Evolutionary conservation across 2,329 filamentous ascomycete genomes (phyloP).

Genomic region (Corynespora cassiicola): DNA sequence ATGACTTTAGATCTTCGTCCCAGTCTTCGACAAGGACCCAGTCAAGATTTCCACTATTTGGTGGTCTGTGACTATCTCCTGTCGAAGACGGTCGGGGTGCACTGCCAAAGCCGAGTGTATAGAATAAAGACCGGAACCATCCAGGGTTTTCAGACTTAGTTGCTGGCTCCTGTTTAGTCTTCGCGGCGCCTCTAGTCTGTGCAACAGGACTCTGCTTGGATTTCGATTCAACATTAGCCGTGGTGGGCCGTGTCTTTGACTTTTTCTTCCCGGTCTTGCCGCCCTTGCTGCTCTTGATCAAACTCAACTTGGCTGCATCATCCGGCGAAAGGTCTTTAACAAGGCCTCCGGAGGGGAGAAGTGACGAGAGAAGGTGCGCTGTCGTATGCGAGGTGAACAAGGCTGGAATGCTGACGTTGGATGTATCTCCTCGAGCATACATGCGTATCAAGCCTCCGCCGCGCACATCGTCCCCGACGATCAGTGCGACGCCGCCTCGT

Average conservation of each 20-base stretch:
- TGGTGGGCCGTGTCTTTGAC: slow-evolving; percentile 14
- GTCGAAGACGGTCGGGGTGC: slow-evolving; percentile 11
- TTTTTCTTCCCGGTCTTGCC: slow-evolving; percentile 28
- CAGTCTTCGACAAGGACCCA: slow-evolving; percentile 75
- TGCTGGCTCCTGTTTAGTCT: slow-evolving; percentile 29
- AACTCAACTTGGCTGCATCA: slow-evolving; percentile 51
- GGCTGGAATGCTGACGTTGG: slow-evolving; percentile 91
- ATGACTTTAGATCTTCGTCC: slow-evolving; percentile 55
- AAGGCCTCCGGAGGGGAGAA: slow-evolving; percentile 73
- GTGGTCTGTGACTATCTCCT: slow-evolving; percentile 67
- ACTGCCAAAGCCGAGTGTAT: slow-evolving; percentile 49
- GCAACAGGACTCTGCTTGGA: too few relatives aligned
- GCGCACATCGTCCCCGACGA: slow-evolving; percentile 91
- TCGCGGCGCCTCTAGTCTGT: too few relatives aligned
- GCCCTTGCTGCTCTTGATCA: slow-evolving; percentile 19
- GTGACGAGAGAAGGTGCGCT: slow-evolving; percentile 86
- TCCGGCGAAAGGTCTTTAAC: slow-evolving; percentile 67
- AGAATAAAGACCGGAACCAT: slow-evolving; percentile 56
- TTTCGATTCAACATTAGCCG: too few relatives aligned
- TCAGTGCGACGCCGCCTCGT: slow-evolving; percentile 84
- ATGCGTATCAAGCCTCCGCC: slow-evolving; percentile 92
- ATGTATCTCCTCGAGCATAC: slow-evolving; percentile 97
- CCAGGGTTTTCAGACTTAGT: slow-evolving; percentile 36
- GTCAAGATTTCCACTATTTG: slow-evolving; percentile 75
- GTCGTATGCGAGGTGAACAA: slow-evolving; percentile 96